Conservation (phyloP, 169 alveolate genomes). For the Plasmodium cynomolgi region DNA sequence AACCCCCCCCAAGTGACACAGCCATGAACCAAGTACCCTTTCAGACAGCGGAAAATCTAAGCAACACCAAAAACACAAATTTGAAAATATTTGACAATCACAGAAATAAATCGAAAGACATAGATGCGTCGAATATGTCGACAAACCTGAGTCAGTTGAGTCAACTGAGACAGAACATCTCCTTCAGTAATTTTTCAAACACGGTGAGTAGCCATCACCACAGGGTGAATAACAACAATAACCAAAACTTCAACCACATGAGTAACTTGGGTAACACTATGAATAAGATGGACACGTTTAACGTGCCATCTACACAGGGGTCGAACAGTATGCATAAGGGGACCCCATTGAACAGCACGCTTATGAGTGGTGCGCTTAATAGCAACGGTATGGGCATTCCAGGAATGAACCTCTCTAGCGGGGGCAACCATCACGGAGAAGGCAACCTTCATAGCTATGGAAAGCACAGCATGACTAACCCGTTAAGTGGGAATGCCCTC, state of each 20-base stretch:
- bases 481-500: slow-evolving; percentile 3
- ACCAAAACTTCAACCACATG: background rate
- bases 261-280: background rate
- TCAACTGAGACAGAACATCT: background rate
- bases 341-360: background rate
- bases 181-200: slow-evolving; percentile 35
- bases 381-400: background rate
- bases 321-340: background rate
- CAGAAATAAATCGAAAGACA: background rate
- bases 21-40: background rate
- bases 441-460: slow-evolving; percentile 2
- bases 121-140: background rate
- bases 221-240: slow-evolving; percentile 2
- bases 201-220: background rate
- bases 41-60: background rate
- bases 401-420: background rate
- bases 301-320: background rate
- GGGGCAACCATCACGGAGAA: background rate
- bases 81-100: slow-evolving; percentile 9
- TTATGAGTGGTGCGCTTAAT: background rate
- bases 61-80: background rate
- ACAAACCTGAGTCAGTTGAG: background rate
- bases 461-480: background rate
- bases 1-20: background rate
- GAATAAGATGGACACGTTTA: background rate